These are phyloP conservation scores for Aspergillus niger DNA, from an alignment of 2,329 filamentous ascomycete species.

Conservation along the genomic window DNA sequence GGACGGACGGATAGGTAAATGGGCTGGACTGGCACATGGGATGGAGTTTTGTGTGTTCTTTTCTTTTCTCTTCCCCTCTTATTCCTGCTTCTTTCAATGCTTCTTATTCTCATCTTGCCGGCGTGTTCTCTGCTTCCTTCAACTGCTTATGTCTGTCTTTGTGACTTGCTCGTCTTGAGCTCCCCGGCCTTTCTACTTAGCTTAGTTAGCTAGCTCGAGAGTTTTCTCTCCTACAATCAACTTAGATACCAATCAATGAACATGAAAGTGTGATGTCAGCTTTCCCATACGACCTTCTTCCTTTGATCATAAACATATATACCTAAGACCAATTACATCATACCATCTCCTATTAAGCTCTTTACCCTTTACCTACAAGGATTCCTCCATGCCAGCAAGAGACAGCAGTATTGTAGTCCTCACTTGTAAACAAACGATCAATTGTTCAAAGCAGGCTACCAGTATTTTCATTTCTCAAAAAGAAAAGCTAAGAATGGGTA, in stretches of 20 bases:
- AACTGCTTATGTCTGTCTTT: not conserved
- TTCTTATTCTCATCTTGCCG: not conserved
- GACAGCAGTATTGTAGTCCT: too few species aligned
- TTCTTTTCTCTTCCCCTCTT: not conserved
- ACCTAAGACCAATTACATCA: too few species aligned
- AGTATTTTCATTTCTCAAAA: not conserved
- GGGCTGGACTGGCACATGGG: conserved; percentile 12
- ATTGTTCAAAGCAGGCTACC: not conserved
- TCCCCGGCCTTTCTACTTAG: not conserved
- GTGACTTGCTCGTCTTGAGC: not conserved
- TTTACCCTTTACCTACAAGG: too few species aligned
- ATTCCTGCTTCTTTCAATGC: not conserved
- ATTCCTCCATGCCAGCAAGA: too few species aligned
- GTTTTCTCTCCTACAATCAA: not conserved
- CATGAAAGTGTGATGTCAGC: not conserved
- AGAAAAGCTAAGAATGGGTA: too few species aligned
- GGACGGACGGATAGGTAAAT: conserved; percentile 15
- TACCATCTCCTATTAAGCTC: too few species aligned
- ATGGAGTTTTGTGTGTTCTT: conserved; percentile 17
- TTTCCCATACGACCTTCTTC: not conserved
- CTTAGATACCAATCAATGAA: conserved; percentile 5
- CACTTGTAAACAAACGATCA: not conserved
- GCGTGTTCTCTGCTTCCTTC: not conserved
- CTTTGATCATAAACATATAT: not conserved
- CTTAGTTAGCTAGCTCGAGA: conserved; percentile 1